These are phyloP conservation scores for Dipteronia dyeriana DNA, from an alignment of 345 rosid species.

Conservation along the genomic window DNA sequence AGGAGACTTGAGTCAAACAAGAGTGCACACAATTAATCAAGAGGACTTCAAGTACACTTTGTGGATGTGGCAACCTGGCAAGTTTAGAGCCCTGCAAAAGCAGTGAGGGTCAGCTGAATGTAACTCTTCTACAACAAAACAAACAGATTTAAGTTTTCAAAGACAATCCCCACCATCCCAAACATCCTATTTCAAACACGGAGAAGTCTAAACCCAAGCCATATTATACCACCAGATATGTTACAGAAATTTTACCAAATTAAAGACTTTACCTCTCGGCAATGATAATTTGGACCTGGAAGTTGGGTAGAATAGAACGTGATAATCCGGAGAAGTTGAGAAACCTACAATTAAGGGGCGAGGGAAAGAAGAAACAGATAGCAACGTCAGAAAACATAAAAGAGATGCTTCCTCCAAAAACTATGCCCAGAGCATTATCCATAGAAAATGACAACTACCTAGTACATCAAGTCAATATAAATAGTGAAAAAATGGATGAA, in stretches of 20 bases:
- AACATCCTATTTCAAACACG: background rate
- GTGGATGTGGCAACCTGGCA: slow-evolving; percentile 80
- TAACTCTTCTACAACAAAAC: background rate
- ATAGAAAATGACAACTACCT: background rate
- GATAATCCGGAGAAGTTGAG: slow-evolving; percentile 80
- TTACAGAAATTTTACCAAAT: background rate
- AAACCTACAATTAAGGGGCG: slow-evolving; percentile 53
- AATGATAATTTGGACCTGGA: slow-evolving; percentile 98
- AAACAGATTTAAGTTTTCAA: background rate
- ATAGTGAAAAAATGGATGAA: background rate
- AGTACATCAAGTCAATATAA: background rate
- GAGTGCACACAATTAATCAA: slow-evolving; percentile 67
- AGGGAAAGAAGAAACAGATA: background rate
- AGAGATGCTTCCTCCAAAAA: background rate
- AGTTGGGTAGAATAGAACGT: slow-evolving; percentile 97
- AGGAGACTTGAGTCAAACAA: slow-evolving; percentile 2
- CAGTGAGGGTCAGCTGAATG: slow-evolving; percentile 6
- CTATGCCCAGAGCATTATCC: background rate
- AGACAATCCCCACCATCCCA: background rate
- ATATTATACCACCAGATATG: background rate
- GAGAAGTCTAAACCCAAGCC: background rate
- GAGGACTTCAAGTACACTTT: slow-evolving; percentile 65
- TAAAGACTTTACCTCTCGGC: slow-evolving; percentile 70
- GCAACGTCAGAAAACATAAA: slow-evolving; percentile 20
- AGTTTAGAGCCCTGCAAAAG: slow-evolving; percentile 78